Evolutionary conservation across 495 filamentous ascomycete genomes (phyloP).

Genomic region (Tricharina praecox): DNA sequence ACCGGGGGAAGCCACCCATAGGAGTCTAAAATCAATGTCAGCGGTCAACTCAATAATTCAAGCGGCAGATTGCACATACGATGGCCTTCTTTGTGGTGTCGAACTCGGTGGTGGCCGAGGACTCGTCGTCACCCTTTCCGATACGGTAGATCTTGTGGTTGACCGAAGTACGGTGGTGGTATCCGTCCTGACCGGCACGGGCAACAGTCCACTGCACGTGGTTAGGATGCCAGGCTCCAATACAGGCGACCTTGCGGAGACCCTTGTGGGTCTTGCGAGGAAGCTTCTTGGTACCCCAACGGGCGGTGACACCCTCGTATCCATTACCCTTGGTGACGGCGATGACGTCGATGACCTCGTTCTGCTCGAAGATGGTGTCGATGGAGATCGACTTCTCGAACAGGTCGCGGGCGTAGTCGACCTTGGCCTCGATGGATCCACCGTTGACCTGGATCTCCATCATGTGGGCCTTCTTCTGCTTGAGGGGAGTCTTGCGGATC

Average conservation of each 20-base stretch:
- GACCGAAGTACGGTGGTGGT: conserved; percentile 99
- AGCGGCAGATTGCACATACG: conserved; percentile 48
- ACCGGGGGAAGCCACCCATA: conserved; percentile 96
- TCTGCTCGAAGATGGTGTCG: conserved; percentile 92
- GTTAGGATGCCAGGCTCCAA: conserved; percentile 99
- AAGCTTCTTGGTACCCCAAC: conserved; percentile 99
- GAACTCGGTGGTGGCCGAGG: conserved; percentile 85
- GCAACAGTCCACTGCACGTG: conserved; percentile 99
- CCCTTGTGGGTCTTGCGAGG: conserved; percentile 99
- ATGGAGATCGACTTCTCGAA: conserved; percentile 98
- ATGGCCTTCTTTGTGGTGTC: conserved; percentile 98
- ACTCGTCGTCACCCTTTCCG: conserved; percentile 72
- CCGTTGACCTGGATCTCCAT: conserved; percentile 99
- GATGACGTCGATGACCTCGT: conserved; percentile 99
- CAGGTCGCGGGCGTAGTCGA: conserved; percentile 77
- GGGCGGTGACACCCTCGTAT: conserved; percentile 86
- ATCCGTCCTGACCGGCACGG: conserved; percentile 98
- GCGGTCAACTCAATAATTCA: conserved; percentile 20
- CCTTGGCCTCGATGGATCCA: conserved; percentile 85
- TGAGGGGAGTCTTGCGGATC: conserved; percentile 96
- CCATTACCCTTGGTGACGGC: conserved; percentile 99
- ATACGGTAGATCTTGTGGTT: conserved; percentile 99
- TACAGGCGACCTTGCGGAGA: conserved; percentile 99
- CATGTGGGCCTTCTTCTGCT: conserved; percentile 99
- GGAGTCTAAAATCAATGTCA: conserved; percentile 37